phyloP scores from a whole-genome alignment of 1,284 basidiomycete species.

The Irpex sp. region DNA sequence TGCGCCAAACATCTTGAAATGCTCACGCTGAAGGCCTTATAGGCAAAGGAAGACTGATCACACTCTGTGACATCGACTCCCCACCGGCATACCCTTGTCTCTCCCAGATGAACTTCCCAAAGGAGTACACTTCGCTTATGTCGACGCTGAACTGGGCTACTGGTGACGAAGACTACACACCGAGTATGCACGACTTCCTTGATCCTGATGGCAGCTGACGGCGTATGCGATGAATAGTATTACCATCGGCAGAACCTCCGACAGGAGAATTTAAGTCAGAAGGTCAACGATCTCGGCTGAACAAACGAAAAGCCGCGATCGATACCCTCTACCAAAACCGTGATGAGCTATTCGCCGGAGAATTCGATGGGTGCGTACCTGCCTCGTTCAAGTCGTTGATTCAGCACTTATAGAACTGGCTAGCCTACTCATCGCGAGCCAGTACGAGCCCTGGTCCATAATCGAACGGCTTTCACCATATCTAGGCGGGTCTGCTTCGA shows the following conservation, averaged over 20 bases:
- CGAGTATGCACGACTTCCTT: conserved; percentile 39
- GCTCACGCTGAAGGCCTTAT: not conserved
- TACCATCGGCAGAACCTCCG: conserved; percentile 54
- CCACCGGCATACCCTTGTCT: conserved; percentile 91
- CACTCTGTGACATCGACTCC: conserved; percentile 88
- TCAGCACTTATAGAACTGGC: not conserved
- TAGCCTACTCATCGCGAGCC: conserved; percentile 80
- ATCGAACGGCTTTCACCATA: conserved; percentile 73
- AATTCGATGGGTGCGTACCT: conserved; percentile 75
- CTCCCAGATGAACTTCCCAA: conserved; percentile 82
- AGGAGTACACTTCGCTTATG: conserved; percentile 53
- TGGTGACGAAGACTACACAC: conserved; percentile 75
- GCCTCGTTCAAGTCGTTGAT: not conserved
- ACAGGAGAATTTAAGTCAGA: conserved; percentile 55
- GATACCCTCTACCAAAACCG: conserved; percentile 62
- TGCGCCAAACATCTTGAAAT: not conserved
- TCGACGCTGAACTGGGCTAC: conserved; percentile 89
- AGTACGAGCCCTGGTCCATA: conserved; percentile 86
- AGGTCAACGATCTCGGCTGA: conserved; percentile 63
- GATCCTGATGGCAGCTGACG: not conserved
- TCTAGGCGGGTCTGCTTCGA: conserved; percentile 80
- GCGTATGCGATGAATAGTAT: conserved; percentile 33
- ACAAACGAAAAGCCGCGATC: conserved; percentile 65
- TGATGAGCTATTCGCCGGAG: conserved; percentile 82
- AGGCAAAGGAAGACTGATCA: conserved; percentile 81